Conservation (phyloP, 2,329 filamentous ascomycete species). For the Trichoderma koningiopsis region DNA sequence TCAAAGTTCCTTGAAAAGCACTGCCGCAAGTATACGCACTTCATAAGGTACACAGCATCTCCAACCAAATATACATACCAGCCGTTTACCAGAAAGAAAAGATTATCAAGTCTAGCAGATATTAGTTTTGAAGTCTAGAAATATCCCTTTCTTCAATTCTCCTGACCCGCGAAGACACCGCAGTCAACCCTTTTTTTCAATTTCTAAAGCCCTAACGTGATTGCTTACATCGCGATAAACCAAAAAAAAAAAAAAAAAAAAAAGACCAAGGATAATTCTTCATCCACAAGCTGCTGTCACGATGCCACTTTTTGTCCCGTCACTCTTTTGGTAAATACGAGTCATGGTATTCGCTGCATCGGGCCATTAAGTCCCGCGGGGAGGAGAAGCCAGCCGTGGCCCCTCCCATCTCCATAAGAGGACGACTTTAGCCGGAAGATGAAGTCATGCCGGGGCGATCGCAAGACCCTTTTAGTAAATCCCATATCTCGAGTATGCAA, state of each 20-base stretch:
- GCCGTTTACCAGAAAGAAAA: not conserved
- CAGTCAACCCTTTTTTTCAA: not conserved
- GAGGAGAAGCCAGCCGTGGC: not conserved
- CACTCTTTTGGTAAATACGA: not conserved
- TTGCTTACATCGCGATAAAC: not conserved
- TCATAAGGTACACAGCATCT: too few species aligned
- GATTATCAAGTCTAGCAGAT: not conserved
- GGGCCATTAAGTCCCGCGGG: not conserved
- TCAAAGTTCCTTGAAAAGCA: too few species aligned
- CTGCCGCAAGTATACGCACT: too few species aligned
- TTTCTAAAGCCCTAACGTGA: not conserved
- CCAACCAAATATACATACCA: not conserved
- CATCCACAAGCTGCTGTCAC: not conserved
- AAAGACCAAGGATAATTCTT: not conserved
- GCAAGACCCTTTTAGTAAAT: not conserved
- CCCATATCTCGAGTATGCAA: not conserved
- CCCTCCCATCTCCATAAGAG: not conserved
- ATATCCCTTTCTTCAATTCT: not conserved
- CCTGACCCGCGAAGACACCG: not conserved
- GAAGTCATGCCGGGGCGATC: not conserved
- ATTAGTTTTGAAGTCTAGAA: not conserved
- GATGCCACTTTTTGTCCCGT: not conserved
- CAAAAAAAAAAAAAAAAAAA: too few species aligned
- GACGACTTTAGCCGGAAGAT: constrained; percentile 14
- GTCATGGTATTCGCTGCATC: not conserved